Evolutionary conservation across 2,329 filamentous ascomycete genomes (phyloP), one percentile per base, ranked within the genome.

Genomic region (Phaeosphaeria sp.): DNA sequence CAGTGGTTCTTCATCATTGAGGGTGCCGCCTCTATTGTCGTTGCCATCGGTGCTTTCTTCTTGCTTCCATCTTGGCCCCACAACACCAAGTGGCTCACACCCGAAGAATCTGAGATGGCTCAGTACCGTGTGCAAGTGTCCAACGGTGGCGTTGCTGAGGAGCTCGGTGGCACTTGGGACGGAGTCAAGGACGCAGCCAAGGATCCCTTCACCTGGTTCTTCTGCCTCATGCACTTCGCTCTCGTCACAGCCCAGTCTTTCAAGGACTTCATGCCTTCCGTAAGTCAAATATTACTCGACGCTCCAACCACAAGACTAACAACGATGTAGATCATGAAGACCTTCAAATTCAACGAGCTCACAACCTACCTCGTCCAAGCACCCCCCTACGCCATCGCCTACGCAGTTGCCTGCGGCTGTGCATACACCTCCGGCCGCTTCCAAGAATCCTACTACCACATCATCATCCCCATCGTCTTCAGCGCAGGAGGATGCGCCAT

Each of bases 1-100:
- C 75, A 81, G n/a, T 82, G 80, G 80, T 79, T 82, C 48, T 80
- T 82, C 64, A 74, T 81, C 60, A 78, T 81, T 79, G 86, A 88
- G 65, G 86, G 86, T 1, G 80, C 86, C 2, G 80, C 80, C 1
- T 87, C 85, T 0, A 74, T 80, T 51, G 43, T 73, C 2, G 69
- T 78, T 15, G 76, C 74, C 8, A 53, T 75, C 15, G 58, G 64
- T 2, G 72, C 75, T 1, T 79, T 66, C 42, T 74, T 77, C 21
- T 6, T 56, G 45, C 56, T 59, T 49, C 80, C 51, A 74, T 74
- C 0, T 6, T 63, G 57, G 57, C 57, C 60, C 17, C 57, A 63
- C 27, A 60, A 62, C 50, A 63, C 60, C 9, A 55, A 24, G 25
- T 67, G 42, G 33, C 18, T 67, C n/a, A 51, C 66, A 2, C 43